These are phyloP conservation scores for Moniliella sp. DNA, from an alignment of 1,284 basidiomycete genomes.

Conservation along the genomic window DNA sequence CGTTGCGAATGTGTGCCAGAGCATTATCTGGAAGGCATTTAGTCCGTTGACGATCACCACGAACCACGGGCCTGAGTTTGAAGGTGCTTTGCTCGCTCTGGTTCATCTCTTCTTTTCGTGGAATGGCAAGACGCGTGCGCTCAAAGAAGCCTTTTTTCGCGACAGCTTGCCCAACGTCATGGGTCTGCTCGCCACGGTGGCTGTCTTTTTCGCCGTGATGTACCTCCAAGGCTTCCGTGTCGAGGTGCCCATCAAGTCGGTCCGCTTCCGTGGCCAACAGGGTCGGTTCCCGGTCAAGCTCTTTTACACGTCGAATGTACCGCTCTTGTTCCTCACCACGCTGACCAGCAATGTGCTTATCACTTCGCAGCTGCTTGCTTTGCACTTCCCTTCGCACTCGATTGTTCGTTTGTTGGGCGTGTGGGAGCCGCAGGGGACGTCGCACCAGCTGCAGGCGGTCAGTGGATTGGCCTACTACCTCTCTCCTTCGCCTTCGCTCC, in stretches of 20 bases:
- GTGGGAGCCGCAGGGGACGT: slow-evolving; percentile 91
- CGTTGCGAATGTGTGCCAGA: slow-evolving; percentile 97
- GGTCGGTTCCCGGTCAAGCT: slow-evolving; percentile 90
- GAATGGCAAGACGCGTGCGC: slow-evolving; percentile 89
- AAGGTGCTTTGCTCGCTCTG: slow-evolving; percentile 79
- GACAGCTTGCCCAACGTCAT: slow-evolving; percentile 90
- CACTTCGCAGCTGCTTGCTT: slow-evolving; percentile 70
- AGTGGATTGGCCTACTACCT: slow-evolving; percentile 95
- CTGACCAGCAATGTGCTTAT: slow-evolving; percentile 87
- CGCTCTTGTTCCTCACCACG: slow-evolving; percentile 91
- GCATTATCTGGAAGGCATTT: slow-evolving; percentile 97
- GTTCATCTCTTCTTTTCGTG: slow-evolving; percentile 98
- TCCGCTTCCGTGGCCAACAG: slow-evolving; percentile 80
- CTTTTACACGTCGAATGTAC: slow-evolving; percentile 98
- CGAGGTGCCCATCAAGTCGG: slow-evolving; percentile 93
- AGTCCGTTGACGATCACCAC: slow-evolving; percentile 94
- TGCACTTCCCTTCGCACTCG: slow-evolving; percentile 74
- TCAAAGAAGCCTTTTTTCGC: slow-evolving; percentile 93
- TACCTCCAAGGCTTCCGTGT: slow-evolving; percentile 97
- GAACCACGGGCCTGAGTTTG: slow-evolving; percentile 89
- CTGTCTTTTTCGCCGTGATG: slow-evolving; percentile 82
- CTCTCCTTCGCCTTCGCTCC: slow-evolving; percentile 77
- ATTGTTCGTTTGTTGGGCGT: slow-evolving; percentile 72
- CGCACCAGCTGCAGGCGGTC: slow-evolving; percentile 57
- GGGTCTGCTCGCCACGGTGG: slow-evolving; percentile 78